Base-by-base conservation (phyloP, 1,139 yeast genomes). In the Kodamaea anthophila region DNA sequence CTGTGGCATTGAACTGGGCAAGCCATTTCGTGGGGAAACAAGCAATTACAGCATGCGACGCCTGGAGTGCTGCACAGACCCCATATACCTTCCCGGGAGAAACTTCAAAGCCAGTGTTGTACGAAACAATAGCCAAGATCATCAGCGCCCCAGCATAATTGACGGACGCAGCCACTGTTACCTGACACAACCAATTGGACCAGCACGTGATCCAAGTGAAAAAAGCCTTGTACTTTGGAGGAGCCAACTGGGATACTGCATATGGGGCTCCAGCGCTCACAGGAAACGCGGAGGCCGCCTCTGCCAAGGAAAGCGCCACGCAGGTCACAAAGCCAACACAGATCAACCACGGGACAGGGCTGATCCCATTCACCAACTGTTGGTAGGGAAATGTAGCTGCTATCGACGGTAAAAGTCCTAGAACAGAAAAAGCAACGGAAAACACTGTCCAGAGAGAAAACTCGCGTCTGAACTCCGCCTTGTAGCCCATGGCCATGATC, bases 391-490 rank as follows among this genome's bases (percentile, higher is more conserved):
- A 65, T 36, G 72, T 70, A 21, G 77, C 74, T 25, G 70, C 82
- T 40, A 80, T 74, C 8, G 86, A 78, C 2, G 91, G 88, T 33
- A 81, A 62, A 33, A 81, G 60, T 5, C 87, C 84, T 47, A 81
- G 64, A 31, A 81, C 84, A 9, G 84, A 74, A 54, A 81, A 81
- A 9, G 86, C 77, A 15, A 79, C 84, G 23, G 79, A 74, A 38
- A 80, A 71, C 1, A 80, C 70, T 4, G 83, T 66, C 60, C 75
- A 68, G 15, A 76, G 49, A 4, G 75, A 66, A 39, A 77, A 76
- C 42, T 81, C 85, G 50, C 91, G 72, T 46, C 74, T 74, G 51
- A 81, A 75, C 47, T 81, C 88, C 42, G 75, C 84, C 47, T 77
- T 77, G 49, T 81, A 81, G 24, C 91, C 91, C 44, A 80, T 62